Evolutionary conservation across 2,329 filamentous ascomycete species (phyloP), one percentile per base, ranked within the genome.

Genomic region (Oidium heveae): DNA sequence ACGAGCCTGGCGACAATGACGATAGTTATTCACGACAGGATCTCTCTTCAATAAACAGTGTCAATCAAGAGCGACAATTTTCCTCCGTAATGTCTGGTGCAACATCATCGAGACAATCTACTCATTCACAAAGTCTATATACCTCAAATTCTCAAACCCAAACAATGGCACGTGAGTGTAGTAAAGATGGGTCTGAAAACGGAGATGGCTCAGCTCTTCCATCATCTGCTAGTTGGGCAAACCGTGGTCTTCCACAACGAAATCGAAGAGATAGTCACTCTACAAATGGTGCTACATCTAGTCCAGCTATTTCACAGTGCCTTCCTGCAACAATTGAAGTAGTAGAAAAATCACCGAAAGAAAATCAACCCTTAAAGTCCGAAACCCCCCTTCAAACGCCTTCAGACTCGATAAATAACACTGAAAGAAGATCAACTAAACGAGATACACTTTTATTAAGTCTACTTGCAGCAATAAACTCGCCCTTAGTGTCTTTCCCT

Each of bases 1-100:
- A 98, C 64, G 93, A 98, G 68, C 84, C 91, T 41, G 93, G 91
- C n/a, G 91, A 98, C 64, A 91, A 95, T 62, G 89, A 91, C 60
- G 89, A 96, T 64, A 95, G 87, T 68, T 96, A 94, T 66, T 94
- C 86, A 9, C 78, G 91, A 51, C 87, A 95, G 66, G 89, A 95
- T 66, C 70, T 96, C 39, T 96, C 89, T 0, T 93, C 88, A 18
- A 85, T 95, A 73, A 96, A 95, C 63, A 89, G 85, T 57, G 80
- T 87, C 55, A 84, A 82, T 58, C 87, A 84, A 1, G 86, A 81
- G 64, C 77, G 82, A 37, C 79, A 80, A 1, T 70, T 84, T 53
- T 69, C 72, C 4, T 69, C 68, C 2, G 70, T 70, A 53, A 70
- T 71, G 43, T 75, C 77, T 6, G 72, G 72, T 15, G 72, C 74